Evolutionary conservation across 495 filamentous ascomycete species (phyloP).

Genomic region (Xylaria flabelliformis): DNA sequence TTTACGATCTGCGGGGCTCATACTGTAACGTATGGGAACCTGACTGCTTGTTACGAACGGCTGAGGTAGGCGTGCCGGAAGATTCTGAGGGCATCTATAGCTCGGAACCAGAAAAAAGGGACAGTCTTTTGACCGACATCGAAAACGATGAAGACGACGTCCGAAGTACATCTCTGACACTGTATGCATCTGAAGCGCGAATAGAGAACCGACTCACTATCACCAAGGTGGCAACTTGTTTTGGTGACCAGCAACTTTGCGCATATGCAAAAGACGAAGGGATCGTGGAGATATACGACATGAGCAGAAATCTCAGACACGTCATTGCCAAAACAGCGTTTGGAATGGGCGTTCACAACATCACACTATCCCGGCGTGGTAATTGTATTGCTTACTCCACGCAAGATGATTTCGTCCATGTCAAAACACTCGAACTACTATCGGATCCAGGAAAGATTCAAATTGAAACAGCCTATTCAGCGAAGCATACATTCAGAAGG

Average conservation of each 20-base stretch:
- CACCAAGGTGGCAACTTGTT: neutral
- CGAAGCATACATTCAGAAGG: neutral
- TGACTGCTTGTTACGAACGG: neutral
- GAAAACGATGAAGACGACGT: neutral
- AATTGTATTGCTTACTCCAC: neutral
- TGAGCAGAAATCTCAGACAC: neutral
- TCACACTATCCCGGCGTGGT: neutral
- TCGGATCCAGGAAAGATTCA: neutral
- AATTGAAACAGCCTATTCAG: neutral
- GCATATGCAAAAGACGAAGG: neutral
- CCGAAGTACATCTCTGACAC: neutral
- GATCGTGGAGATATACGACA: neutral
- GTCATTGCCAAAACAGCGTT: neutral
- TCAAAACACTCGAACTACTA: neutral
- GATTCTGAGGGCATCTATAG: neutral
- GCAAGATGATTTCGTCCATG: neutral
- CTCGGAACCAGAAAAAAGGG: neutral
- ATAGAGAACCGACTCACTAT: neutral
- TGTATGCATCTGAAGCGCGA: neutral
- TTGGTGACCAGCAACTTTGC: neutral
- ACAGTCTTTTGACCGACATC: neutral
- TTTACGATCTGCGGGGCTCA: neutral
- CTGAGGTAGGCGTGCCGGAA: neutral
- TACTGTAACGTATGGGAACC: neutral
- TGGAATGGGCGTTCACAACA: neutral